These are phyloP conservation scores for Dryas alaskensis DNA, from an alignment of 306 rosid genomes.

Conservation along the genomic window DNA sequence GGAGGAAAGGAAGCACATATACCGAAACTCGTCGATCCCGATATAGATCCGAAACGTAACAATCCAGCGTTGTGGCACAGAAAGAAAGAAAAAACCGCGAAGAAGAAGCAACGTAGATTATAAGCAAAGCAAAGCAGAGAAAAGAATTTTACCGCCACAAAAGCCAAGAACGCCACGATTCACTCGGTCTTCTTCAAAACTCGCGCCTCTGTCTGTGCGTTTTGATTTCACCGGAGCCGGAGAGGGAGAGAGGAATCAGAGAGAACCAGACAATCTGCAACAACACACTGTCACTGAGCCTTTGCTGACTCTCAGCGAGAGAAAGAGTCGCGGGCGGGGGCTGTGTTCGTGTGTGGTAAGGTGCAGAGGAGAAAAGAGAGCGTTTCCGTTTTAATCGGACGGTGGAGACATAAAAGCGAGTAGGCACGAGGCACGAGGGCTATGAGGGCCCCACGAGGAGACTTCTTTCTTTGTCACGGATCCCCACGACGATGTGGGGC, in stretches of 20 bases:
- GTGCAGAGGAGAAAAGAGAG: background rate
- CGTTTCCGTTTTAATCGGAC: slow-evolving; percentile 37
- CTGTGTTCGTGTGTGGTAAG: background rate
- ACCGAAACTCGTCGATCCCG: slow-evolving; percentile 33
- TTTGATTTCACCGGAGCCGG: slow-evolving; percentile 1
- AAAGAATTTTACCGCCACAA: slow-evolving; percentile 44
- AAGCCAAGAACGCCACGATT: slow-evolving; percentile 11
- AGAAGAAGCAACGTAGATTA: slow-evolving; percentile 50
- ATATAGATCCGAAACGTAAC: slow-evolving; percentile 50
- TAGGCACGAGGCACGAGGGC: slow-evolving; percentile 7
- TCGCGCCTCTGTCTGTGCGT: slow-evolving; percentile 7
- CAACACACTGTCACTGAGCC: slow-evolving; percentile 10
- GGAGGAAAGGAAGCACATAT: slow-evolving; percentile 23
- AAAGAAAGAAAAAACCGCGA: background rate
- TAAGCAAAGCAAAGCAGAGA: slow-evolving; percentile 82
- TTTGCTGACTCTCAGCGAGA: slow-evolving; percentile 16
- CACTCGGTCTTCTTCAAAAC: background rate
- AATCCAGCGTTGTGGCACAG: background rate
- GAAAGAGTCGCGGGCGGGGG: background rate
- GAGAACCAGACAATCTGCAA: too few relatives aligned
- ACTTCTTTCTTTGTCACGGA: slow-evolving; percentile 47
- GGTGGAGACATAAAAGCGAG: slow-evolving; percentile 30
- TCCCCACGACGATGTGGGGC: slow-evolving; percentile 47
- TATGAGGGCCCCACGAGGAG: slow-evolving; percentile 35
- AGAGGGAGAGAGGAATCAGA: background rate